Evolutionary conservation across 2,329 filamentous ascomycete species (phyloP), one percentile per base, ranked within the genome.

Genomic region (Rhytidhysteron rufulum): DNA sequence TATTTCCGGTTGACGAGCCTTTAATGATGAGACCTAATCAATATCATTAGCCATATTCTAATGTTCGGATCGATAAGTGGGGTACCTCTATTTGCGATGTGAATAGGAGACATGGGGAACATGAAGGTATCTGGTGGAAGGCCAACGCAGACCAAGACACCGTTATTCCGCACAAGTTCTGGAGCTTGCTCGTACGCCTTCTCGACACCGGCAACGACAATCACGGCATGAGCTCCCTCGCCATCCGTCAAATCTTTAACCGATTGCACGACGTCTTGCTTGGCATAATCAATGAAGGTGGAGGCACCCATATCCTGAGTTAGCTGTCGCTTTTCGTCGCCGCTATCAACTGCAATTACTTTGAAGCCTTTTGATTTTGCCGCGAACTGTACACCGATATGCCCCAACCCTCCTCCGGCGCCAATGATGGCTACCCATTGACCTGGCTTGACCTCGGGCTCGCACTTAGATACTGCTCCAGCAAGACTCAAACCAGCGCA

Each of bases 311-410:
- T 81, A 56, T 79, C 72, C 48, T 72, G 68, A 64, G 78, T 82
- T 67, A 88, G 76, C 48, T 78, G 70, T 55, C 71, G 75, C 77
- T 95, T 95, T 66, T 94, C 88, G 1, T 80, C 78, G 27, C 89
- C 90, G 37, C 78, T 80, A 59, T 95, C 90, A 52, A 96, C 89
- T 49, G 85, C 88, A 60, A 96, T 83, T 52, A 82, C 74, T 49
- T 83, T 78, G 42, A 94, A 73, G 40, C 90, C 90, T 86, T 95
- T 94, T 41, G 88, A 88, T 63, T 83, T 86, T 35, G 86, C 88
- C 11, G 62, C 60, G 67, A 94, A 94, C 69, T 95, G 89, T 51
- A 87, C 75, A 15, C 87, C 88, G 50, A 93, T 73, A 40, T 78
- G 82, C 20, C 88, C 88, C 39, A 95, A 75, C 47, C 87, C 86